Percentiles rank a stretch among this genome's conserved stretches.
These are phyloP conservation scores for Kokia cookei DNA, from an alignment of 441 rosid genomes.

Conservation along the genomic window DNA sequence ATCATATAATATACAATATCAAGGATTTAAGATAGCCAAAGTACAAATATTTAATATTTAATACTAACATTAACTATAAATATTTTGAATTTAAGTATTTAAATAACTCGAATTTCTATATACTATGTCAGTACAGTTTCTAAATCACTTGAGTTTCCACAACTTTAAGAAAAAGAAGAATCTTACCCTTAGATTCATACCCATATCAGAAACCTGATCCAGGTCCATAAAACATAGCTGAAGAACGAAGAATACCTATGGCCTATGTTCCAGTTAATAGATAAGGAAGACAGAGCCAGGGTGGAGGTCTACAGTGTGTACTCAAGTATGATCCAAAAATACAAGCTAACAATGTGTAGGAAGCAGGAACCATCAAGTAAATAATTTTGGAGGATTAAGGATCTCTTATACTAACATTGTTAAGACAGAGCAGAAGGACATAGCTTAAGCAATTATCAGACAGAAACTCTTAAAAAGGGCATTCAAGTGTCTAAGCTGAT, in stretches of 20 bases:
- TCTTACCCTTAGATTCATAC: background rate
- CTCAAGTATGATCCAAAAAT: background rate
- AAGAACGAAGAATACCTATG: too few relatives aligned
- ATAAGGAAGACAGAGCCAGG: background rate
- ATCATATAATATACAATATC: background rate
- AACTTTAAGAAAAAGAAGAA: background rate
- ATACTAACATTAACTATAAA: background rate
- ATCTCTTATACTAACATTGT: background rate
- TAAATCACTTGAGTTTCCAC: background rate
- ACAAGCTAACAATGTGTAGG: background rate
- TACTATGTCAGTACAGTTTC: background rate
- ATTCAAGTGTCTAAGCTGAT: background rate
- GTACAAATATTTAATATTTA: background rate
- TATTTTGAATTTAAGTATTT: background rate
- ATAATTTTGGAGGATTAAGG: background rate
- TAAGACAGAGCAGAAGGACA: background rate
- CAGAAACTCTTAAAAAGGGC: background rate
- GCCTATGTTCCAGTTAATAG: background rate
- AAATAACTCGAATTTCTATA: too few relatives aligned
- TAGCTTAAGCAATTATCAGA: background rate
- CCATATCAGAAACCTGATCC: background rate
- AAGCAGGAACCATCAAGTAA: background rate
- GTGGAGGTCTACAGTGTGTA: background rate
- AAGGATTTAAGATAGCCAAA: background rate
- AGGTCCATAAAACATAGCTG: background rate